These are phyloP conservation scores for Aurifilum marmelostoma DNA, from an alignment of 2,329 filamentous ascomycete genomes.

Conservation along the genomic window DNA sequence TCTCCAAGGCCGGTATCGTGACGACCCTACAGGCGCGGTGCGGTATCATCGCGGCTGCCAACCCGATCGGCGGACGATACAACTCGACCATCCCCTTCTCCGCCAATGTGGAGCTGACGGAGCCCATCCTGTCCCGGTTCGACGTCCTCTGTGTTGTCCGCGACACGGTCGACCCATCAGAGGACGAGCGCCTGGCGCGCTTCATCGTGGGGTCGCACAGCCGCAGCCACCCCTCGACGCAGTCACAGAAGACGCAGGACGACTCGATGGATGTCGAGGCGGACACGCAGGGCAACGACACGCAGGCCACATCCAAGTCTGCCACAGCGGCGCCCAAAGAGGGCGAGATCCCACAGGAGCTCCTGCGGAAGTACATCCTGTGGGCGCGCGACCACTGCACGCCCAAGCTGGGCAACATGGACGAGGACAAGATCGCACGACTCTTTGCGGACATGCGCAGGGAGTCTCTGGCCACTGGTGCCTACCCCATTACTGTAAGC, in stretches of 20 bases:
- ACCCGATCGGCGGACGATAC: slow-evolving; percentile 94
- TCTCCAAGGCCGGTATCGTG: slow-evolving; percentile 97
- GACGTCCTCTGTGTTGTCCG: slow-evolving; percentile 96
- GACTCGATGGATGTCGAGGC: slow-evolving; percentile 67
- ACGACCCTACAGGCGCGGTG: slow-evolving; percentile 95
- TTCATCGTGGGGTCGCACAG: slow-evolving; percentile 96
- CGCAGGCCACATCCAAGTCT: slow-evolving; percentile 32
- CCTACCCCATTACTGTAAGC: slow-evolving; percentile 94
- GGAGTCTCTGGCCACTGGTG: slow-evolving; percentile 89
- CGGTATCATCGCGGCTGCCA: slow-evolving; percentile 94
- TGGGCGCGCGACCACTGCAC: slow-evolving; percentile 88
- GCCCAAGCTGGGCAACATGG: slow-evolving; percentile 95
- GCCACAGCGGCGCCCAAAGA: slow-evolving; percentile 43
- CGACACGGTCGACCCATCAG: slow-evolving; percentile 87
- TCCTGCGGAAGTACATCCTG: slow-evolving; percentile 94
- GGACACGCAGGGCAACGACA: slow-evolving; percentile 43
- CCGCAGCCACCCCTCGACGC: slow-evolving; percentile 70
- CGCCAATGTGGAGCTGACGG: slow-evolving; percentile 93
- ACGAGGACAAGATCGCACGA: slow-evolving; percentile 93
- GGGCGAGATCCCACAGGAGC: slow-evolving; percentile 84
- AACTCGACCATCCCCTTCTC: slow-evolving; percentile 96
- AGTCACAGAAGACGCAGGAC: slow-evolving; percentile 49
- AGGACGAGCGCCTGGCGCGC: slow-evolving; percentile 89
- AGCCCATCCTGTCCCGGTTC: slow-evolving; percentile 96
- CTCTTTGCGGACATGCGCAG: slow-evolving; percentile 95